phyloP scores from a whole-genome alignment of 768 basidiomycete species.

The Lactarius quietus region DNA sequence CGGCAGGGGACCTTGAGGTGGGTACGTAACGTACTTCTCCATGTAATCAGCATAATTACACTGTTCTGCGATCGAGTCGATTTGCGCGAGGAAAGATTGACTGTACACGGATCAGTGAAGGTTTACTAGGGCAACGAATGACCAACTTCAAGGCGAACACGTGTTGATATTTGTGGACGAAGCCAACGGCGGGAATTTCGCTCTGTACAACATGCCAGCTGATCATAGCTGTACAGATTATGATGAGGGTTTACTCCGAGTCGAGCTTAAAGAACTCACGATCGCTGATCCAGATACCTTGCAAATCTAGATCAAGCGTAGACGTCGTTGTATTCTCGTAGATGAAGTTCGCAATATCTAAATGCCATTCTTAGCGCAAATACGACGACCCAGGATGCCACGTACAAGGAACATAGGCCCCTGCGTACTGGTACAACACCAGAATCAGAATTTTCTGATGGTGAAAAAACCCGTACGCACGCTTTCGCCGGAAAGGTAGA shows the following conservation, averaged over 20 bases:
- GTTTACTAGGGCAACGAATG: neutral
- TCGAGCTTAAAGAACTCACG: constrained; percentile 42
- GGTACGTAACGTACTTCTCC: constrained; percentile 59
- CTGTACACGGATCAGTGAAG: constrained; percentile 34
- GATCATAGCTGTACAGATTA: constrained; percentile 43
- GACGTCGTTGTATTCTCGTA: constrained; percentile 48
- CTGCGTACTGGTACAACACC: constrained; percentile 57
- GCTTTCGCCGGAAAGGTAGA: constrained; percentile 73
- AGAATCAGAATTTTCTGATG: neutral
- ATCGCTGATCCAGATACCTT: constrained; percentile 72
- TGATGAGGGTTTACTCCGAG: neutral
- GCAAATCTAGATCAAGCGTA: constrained; percentile 52
- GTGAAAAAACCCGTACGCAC: constrained; percentile 40
- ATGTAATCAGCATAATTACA: constrained; percentile 67
- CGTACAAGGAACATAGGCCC: constrained; percentile 62
- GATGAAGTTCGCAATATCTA: constrained; percentile 75
- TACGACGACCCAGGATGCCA: constrained; percentile 31
- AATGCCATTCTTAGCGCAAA: neutral
- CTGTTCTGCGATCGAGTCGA: constrained; percentile 47
- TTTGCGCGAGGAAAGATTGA: constrained; percentile 55
- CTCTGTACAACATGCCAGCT: constrained; percentile 63
- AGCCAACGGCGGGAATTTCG: constrained; percentile 68
- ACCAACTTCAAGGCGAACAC: constrained; percentile 72
- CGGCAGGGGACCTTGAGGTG: constrained; percentile 61
- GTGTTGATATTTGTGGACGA: constrained; percentile 68